Evolutionary conservation across 768 basidiomycete genomes (phyloP).

Genomic region (Daedalea quercina): DNA sequence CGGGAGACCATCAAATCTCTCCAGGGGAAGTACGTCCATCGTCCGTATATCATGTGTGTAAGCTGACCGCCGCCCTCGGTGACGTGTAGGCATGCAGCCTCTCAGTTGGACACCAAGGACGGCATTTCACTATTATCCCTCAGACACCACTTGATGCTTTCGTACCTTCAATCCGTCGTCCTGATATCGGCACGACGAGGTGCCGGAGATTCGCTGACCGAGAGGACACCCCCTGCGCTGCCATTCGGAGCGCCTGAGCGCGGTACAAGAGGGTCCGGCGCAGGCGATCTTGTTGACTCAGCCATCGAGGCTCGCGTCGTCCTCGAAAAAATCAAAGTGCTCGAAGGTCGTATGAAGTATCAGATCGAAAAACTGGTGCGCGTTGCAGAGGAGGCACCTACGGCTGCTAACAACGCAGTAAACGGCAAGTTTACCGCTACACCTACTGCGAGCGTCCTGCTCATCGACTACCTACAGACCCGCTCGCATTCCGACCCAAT

Average conservation of each 20-base stretch:
- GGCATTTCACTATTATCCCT: conserved; percentile 90
- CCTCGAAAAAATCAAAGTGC: conserved; percentile 80
- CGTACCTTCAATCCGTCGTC: conserved; percentile 79
- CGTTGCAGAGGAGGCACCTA: conserved; percentile 55
- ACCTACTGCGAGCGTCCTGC: not conserved
- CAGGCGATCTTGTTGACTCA: conserved; percentile 73
- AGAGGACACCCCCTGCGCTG: conserved; percentile 40
- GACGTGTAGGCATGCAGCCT: conserved; percentile 21
- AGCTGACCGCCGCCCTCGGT: not conserved
- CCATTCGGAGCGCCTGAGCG: conserved; percentile 51
- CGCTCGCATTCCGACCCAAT: conserved; percentile 88
- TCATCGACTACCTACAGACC: conserved; percentile 46
- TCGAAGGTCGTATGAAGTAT: conserved; percentile 87
- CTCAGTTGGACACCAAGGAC: conserved; percentile 48
- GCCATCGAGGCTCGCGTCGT: conserved; percentile 76
- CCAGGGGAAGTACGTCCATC: conserved; percentile 42
- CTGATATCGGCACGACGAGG: conserved; percentile 67
- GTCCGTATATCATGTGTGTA: not conserved
- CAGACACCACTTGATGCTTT: conserved; percentile 79
- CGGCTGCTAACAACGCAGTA: conserved; percentile 30
- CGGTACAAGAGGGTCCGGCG: conserved; percentile 43
- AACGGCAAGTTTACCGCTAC: conserved; percentile 47
- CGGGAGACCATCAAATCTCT: conserved; percentile 49
- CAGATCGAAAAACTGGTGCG: conserved; percentile 93
- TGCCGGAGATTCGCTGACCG: conserved; percentile 54